These are phyloP conservation scores for Xanthoconium stramineum DNA, from an alignment of 768 basidiomycete species.

Conservation along the genomic window DNA sequence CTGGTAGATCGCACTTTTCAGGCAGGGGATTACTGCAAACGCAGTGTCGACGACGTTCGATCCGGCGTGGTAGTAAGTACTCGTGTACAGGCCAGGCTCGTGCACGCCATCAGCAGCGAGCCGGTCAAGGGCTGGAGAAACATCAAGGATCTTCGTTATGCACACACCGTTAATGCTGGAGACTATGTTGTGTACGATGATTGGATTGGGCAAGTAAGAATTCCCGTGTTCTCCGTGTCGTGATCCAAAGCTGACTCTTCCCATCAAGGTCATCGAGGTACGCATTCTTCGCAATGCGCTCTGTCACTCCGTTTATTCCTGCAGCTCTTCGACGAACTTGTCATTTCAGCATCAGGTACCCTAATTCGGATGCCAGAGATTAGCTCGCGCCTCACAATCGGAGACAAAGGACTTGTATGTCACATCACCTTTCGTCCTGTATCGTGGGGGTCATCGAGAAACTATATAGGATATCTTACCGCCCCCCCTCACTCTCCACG, in stretches of 20 bases:
- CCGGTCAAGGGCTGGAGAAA: slow-evolving; percentile 62
- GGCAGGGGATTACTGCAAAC: slow-evolving; percentile 80
- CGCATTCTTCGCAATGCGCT: slow-evolving; percentile 15
- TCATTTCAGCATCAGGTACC: slow-evolving; percentile 64
- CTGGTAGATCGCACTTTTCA: slow-evolving; percentile 78
- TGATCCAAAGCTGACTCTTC: slow-evolving; percentile 8
- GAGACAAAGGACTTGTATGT: slow-evolving; percentile 71
- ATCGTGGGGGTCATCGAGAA: slow-evolving; percentile 1
- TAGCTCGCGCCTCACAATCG: slow-evolving; percentile 69
- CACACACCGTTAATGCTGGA: slow-evolving; percentile 63
- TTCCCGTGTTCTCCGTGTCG: slow-evolving; percentile 6
- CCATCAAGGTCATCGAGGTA: slow-evolving; percentile 71
- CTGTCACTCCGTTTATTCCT: slow-evolving; percentile 12
- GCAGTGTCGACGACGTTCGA: slow-evolving; percentile 65
- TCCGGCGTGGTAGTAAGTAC: slow-evolving; percentile 73
- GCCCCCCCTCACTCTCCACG: slow-evolving; percentile 44
- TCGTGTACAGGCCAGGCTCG: slow-evolving; percentile 61
- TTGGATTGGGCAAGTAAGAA: slow-evolving; percentile 84
- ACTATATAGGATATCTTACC: slow-evolving; percentile 62
- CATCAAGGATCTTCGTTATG: slow-evolving; percentile 52
- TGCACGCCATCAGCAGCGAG: slow-evolving; percentile 69
- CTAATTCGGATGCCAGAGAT: slow-evolving; percentile 77
- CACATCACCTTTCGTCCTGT: background rate
- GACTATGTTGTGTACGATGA: slow-evolving; percentile 81
- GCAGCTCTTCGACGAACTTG: slow-evolving; percentile 81